These are phyloP conservation scores for Rhizopus arrhizus DNA, from an alignment of 371 early-diverging fungal species.

Conservation along the genomic window DNA sequence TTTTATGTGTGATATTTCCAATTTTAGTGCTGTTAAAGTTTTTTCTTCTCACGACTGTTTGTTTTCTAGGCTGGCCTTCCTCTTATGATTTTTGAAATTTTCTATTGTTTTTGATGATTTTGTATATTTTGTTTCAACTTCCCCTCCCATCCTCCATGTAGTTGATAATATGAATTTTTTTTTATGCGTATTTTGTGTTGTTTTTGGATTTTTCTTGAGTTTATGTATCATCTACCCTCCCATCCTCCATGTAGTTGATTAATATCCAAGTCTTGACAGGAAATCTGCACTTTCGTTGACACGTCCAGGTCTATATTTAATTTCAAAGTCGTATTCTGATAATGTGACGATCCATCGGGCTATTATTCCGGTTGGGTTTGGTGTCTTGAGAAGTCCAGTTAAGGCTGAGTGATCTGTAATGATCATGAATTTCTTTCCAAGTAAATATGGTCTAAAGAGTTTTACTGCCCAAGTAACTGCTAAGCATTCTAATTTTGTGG, in stretches of 20 bases:
- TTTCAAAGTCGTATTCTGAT: neutral
- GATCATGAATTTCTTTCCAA: neutral
- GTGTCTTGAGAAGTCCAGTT: neutral
- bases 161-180: no score
- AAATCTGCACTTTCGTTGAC: slow-evolving; percentile 1
- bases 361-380: neutral
- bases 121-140: neutral
- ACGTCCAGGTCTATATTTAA: slow-evolving; percentile 3
- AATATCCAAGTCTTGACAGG: slow-evolving; percentile 1
- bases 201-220: neutral
- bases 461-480: slow-evolving; percentile 36
- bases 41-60: no score
- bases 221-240: neutral
- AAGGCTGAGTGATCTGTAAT: slow-evolving; percentile 4
- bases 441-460: slow-evolving; percentile 17
- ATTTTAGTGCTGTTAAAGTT: neutral
- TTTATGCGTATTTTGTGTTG: neutral
- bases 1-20: no score
- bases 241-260: neutral
- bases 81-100: no score
- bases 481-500: slow-evolving; percentile 34
- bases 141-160: no score
- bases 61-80: no score
- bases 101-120: no score
- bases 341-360: slow-evolving; percentile 2